These are phyloP conservation scores for Aspergillus sp. DNA, from an alignment of 2,329 filamentous ascomycete species.

Conservation along the genomic window DNA sequence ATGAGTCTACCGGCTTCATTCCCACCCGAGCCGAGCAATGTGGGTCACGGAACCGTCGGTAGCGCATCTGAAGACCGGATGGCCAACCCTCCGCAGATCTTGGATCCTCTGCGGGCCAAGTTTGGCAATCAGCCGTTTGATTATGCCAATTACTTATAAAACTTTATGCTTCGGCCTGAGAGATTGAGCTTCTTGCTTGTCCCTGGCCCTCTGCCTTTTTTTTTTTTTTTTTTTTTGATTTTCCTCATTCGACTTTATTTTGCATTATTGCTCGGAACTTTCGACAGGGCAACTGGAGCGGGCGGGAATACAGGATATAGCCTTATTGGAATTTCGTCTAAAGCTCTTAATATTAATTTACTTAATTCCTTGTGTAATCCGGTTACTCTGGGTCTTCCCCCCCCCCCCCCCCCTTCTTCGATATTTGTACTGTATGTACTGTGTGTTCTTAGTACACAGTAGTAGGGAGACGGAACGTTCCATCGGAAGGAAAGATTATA, in stretches of 20 bases:
- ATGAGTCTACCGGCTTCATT: slow-evolving; percentile 37
- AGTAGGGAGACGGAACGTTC: no score
- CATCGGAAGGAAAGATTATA: no score
- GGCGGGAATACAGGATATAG: no score
- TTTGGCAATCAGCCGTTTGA: slow-evolving; percentile 30
- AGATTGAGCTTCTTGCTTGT: neutral
- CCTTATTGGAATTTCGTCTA: no score
- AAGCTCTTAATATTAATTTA: no score
- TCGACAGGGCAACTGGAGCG: no score
- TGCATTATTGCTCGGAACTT: neutral
- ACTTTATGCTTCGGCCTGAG: neutral
- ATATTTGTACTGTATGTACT: no score
- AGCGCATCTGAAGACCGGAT: slow-evolving; percentile 25
- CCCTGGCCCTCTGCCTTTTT: neutral
- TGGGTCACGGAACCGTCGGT: slow-evolving; percentile 15
- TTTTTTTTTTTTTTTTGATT: neutral
- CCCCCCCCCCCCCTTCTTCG: no score
- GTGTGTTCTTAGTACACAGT: no score
- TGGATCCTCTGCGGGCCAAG: slow-evolving; percentile 29
- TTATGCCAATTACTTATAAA: slow-evolving; percentile 28
- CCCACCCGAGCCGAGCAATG: slow-evolving; percentile 26
- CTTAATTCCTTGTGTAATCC: no score
- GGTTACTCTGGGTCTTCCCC: no score
- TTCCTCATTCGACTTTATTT: neutral
- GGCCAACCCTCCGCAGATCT: slow-evolving; percentile 20